Evolutionary conservation across 495 filamentous ascomycete species (phyloP), one percentile per base, ranked within the genome.

Genomic region (Cenococcum geophilum): DNA sequence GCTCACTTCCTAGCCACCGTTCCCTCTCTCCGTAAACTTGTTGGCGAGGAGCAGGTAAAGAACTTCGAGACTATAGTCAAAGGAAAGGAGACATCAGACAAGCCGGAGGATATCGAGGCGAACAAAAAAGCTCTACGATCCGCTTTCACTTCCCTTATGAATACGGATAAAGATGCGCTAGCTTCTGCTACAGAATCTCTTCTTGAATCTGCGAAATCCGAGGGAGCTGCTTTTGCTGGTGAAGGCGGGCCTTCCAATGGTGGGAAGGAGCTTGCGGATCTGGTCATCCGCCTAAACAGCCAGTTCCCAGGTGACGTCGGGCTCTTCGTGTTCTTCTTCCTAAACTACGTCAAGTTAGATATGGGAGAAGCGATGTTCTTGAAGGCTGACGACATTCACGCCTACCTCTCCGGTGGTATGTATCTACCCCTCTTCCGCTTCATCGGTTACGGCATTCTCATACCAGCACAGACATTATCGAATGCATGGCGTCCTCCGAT

Each of bases 401-500:
- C 93, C 20, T 98, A 98, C 73, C 79, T 98, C 35, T 91, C 86
- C 23, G 93, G 93, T 48, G 49, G 49, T 52, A 52, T 4, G 49
- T 22, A 57, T 18, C 16, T 4, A 57, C 5, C 14, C 54, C 11
- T 27, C 40, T 14, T 45, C 18, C 14, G 36, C 14, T 18, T 16
- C 12, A 45, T 4, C 11, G 4, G 4, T 10, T 16, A 45, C 12
- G 18, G 12, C 22, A 52, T 14, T 16, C 49, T 59, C 14, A 18
- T 57, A 52, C 18, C 5, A 16, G 25, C 5, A 18, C 18, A 71
- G 93, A 98, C 61, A 96, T 98, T 67, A 91, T 98, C 67, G 93
- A 98, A 76, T 97, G 93, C 79, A 98, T 98, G 93, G 93, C 93
- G 1, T 87, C 89, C 21, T 95, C 89, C 36, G 93, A 98, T 77